Percentiles rank a stretch among this genome's conserved stretches.
These are phyloP conservation scores for Adiantum capillusveneris DNA, from an alignment of 75 land plant species.

Conservation along the genomic window DNA sequence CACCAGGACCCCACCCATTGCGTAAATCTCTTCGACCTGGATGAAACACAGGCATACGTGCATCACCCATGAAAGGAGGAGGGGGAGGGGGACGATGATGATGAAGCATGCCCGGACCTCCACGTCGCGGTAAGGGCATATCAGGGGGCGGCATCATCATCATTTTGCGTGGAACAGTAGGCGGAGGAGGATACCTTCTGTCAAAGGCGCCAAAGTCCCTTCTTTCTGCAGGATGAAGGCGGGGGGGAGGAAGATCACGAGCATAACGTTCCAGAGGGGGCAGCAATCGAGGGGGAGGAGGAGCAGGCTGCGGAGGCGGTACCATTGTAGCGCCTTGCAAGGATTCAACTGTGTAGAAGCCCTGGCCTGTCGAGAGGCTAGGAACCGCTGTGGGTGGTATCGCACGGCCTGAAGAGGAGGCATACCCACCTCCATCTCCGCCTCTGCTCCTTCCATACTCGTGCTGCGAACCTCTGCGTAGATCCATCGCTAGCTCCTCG, in stretches of 20 bases:
- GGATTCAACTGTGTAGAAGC: slow-evolving; percentile 17
- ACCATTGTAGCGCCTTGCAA: slow-evolving; percentile 10
- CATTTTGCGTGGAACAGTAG: not conserved
- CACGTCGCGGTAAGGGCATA: not conserved
- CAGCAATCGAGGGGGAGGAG: not conserved
- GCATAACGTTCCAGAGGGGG: not conserved
- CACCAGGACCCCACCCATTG: not conserved
- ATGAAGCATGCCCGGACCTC: not conserved
- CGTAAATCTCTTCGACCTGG: not conserved
- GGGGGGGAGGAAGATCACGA: not conserved
- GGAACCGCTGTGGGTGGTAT: slow-evolving; percentile 10
- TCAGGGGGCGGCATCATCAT: not conserved
- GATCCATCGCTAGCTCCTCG: too few relatives aligned
- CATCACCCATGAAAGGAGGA: not conserved
- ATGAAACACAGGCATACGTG: not conserved
- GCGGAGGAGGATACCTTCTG: not conserved
- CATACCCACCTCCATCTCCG: too few relatives aligned
- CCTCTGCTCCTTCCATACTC: too few relatives aligned
- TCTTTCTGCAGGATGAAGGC: not conserved
- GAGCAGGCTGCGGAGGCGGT: slow-evolving; percentile 1
- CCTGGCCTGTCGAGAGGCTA: slow-evolving; percentile 15
- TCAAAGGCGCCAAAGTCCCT: not conserved
- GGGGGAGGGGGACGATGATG: not conserved
- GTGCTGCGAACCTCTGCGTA: too few relatives aligned
- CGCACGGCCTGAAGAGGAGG: not conserved